Evolutionary conservation across 208 protist species (phyloP), one percentile per base, ranked within the genome.

Genomic region (Leishmania arabica): DNA sequence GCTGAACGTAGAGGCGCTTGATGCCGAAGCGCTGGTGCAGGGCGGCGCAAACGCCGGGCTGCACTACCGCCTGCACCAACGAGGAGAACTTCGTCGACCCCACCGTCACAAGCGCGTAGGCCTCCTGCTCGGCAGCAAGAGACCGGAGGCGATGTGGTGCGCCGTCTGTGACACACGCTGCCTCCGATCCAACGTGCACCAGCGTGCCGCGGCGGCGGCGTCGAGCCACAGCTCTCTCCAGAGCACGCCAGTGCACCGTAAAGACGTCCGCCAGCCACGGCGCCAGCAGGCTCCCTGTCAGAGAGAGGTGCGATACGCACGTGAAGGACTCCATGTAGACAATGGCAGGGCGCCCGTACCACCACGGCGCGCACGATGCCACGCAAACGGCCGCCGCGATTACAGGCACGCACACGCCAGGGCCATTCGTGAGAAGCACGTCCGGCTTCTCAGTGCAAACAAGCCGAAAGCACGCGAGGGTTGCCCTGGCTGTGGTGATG

Each of bases 321-420:
- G 95, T 97, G 82, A 96, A 96, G 49, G 91, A 95, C 82, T 98
- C 96, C 75, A 96, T 88, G 84, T 97, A 98, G n/a, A 91, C 88
- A 21, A 97, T 84, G 42, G 80, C 82, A 21, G 93, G 90, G 9
- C 93, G 90, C 31, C 84, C 79, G 78, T 89, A 83, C 79, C 86
- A 92, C 62, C 93, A 81, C 78, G 82, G 82, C 78, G 64, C 53
- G 15, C 62, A 78, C 34, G 86, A 58, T 2, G 90, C 74, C 11
- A 98, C 37, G 31, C 94, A 81, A 40, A 93, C 21, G 11, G 85
- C 79, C 3, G 94, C 93, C 15, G 84, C 74, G 27, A 96, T 90
- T 17, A 98, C 89, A 21, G 97, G 97, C 49, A 99, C 83, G 82
- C 97, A 99, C 65, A 97, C 94, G 40, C 95, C 97, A 70, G 97